These are phyloP conservation scores for Daldinia loculata DNA, from an alignment of 495 filamentous ascomycete genomes.

Conservation along the genomic window DNA sequence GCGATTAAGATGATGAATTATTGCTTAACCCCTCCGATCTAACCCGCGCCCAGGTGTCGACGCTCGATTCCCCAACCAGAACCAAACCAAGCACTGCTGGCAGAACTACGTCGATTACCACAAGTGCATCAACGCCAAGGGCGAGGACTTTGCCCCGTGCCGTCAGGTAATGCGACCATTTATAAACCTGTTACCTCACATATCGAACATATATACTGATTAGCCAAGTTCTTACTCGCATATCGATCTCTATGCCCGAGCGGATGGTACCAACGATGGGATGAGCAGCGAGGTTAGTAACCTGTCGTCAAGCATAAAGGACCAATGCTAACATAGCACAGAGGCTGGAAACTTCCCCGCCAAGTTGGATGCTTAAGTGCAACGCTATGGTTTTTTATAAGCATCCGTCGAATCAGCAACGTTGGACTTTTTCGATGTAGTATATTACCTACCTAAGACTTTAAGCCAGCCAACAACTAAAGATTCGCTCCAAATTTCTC, in stretches of 20 bases:
- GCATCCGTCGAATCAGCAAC: conserved; percentile 21
- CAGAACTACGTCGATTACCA: conserved; percentile 99
- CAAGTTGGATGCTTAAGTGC: conserved; percentile 62
- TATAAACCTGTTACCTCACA: neutral
- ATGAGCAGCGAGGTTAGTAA: conserved; percentile 90
- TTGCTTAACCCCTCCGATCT: conserved; percentile 14
- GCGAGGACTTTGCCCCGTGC: conserved; percentile 98
- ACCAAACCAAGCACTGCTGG: conserved; percentile 95
- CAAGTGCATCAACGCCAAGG: conserved; percentile 98
- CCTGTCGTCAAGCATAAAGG: conserved; percentile 4
- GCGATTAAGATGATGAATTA: neutral
- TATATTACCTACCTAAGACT: conserved; percentile 37
- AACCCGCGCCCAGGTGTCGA: conserved; percentile 79
- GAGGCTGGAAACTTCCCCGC: conserved; percentile 93
- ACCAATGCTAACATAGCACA: conserved; percentile 51
- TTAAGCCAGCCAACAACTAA: conserved; percentile 34
- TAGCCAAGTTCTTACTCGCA: conserved; percentile 84
- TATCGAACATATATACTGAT: conserved; percentile 32
- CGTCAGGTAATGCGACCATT: conserved; percentile 72
- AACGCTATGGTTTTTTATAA: conserved; percentile 47
- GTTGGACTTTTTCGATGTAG: conserved; percentile 41
- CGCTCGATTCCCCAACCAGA: conserved; percentile 97
- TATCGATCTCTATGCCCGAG: conserved; percentile 98
- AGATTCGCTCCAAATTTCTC: conserved; percentile 18
- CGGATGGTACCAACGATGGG: conserved; percentile 94